Evolutionary conservation across 768 basidiomycete species (phyloP), one percentile per base, ranked within the genome.

Genomic region (Tulasnella sp.): DNA sequence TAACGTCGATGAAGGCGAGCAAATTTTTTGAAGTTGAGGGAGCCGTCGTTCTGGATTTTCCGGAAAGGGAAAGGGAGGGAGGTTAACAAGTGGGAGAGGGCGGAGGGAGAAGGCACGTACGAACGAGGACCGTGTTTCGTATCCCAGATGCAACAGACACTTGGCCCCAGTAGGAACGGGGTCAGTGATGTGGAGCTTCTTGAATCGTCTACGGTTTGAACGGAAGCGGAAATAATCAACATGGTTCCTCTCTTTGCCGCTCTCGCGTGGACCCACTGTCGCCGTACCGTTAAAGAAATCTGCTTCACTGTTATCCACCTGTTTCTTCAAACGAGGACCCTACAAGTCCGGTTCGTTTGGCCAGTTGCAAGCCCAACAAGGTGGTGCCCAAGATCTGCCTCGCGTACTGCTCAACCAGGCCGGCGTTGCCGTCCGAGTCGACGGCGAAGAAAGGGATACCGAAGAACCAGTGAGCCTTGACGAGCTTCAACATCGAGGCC

Each of bases 291-390:
- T 31, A 22, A 76, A 76, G 67, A 76, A 76, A 36, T 71, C 69
- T 7, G 67, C 25, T 12, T 39, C 40, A 37, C 69, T 69, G 40
- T 69, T 70, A 19, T 69, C 40, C 15, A 67, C 22, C 39, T 19
- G 25, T 36, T 69, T 76, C 42, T 76, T 76, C 67, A 39, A 14
- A 34, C 70, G 75, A 22, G 64, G 58, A 8, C 36, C 73, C 36
- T 52, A 74, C 73, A 74, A 36, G 38, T 74, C 73, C 15, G 73
- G 73, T 37, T 76, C 75, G 67, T 76, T 8, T 76, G 6, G 75
- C 91, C 1, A 89, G 87, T 81, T 92, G 90, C 11, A 91, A 82
- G 0, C 90, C 92, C n/a, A 91, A 81, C 34, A 93, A 83, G 77
- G 88, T 85, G 70, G 86, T 83, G 1, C 92, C 92, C 1, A 93